Evolutionary conservation across 1,139 yeast species (phyloP), one percentile per base, ranked within the genome.

Genomic region (Candida pseudocylindracea): DNA sequence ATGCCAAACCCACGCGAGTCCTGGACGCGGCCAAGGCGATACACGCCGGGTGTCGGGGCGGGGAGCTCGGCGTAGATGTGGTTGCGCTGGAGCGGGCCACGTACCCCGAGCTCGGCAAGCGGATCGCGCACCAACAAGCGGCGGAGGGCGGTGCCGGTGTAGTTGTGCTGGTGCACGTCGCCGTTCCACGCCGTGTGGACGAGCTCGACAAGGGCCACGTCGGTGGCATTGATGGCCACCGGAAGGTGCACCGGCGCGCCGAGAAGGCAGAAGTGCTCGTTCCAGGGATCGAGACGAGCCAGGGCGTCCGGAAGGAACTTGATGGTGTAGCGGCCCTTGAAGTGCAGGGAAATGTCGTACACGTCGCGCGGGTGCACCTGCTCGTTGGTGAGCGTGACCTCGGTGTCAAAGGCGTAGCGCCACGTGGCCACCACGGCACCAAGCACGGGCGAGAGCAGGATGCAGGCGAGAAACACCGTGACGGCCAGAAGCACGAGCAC

Each of bases 251-350:
- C 38, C 7, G 12, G n/a, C 3, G 7, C 12, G 28, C 12, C 10
- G 10, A 10, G 69, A 32, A 81, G 48, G 50, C 96, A 85, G 37
- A 61, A 63, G 10, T 45, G 44, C 25, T 68, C 62, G 31, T 63
- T 67, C 41, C 72, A 67, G 2, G 95, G 95, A 41, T 85, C 81
- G 45, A 91, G 57, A 42, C 63, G 59, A 2, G 92, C 94, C 0
- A 92, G 74, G 30, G 93, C 78, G 47, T 88, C 96, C 0, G 98
- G 98, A 30, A 91, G 56, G 41, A 79, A 79, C 42, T 85, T 78
- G 41, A 88, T 75, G 2, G 88, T 78, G 45, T 79, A 78, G 36
- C 69, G 70, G 33, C 96, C 98, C 42, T 69, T 73, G 45, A 88
- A 76, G 47, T 83, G 92, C 2, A 73, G 55, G 27, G 79, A 65